Evolutionary conservation across 805 yeast species (phyloP).

Genomic region (Schwanniomyces pseudopolymorphus): DNA sequence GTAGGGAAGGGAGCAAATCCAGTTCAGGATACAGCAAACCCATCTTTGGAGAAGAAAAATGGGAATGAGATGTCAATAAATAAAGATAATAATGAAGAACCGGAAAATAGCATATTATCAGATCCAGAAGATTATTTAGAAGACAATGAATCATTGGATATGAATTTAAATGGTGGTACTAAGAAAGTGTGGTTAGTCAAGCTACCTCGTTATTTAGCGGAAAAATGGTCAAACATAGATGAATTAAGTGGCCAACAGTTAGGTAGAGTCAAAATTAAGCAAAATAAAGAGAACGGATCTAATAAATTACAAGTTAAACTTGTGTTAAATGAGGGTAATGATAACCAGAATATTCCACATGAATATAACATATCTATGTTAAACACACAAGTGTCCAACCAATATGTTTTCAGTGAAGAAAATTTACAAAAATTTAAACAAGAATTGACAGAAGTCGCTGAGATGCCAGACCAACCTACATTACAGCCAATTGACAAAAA

Average conservation of each 20-base stretch:
- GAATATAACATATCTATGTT: constrained; percentile 79
- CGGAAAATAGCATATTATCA: constrained; percentile 36
- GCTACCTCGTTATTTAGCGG: constrained; percentile 83
- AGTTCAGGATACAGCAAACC: not conserved
- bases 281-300: constrained; percentile 28
- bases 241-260: constrained; percentile 69
- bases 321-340: constrained; percentile 40
- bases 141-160: constrained; percentile 71
- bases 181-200: constrained; percentile 92
- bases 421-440: constrained; percentile 61
- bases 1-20: constrained; percentile 4
- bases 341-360: constrained; percentile 58
- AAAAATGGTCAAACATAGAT: constrained; percentile 67
- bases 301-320: constrained; percentile 52
- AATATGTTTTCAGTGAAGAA: constrained; percentile 85
- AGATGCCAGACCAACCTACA: constrained; percentile 53
- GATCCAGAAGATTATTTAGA: constrained; percentile 47
- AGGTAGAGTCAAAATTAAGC: constrained; percentile 76
- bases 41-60: not conserved
- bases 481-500: constrained; percentile 36
- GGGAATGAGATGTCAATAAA: not conserved
- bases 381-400: constrained; percentile 79
- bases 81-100: constrained; percentile 8
- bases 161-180: constrained; percentile 60
- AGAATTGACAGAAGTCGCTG: constrained; percentile 50